Evolutionary conservation across 768 basidiomycete genomes (phyloP), one percentile per base, ranked within the genome.

Genomic region (Amanita rimosa): DNA sequence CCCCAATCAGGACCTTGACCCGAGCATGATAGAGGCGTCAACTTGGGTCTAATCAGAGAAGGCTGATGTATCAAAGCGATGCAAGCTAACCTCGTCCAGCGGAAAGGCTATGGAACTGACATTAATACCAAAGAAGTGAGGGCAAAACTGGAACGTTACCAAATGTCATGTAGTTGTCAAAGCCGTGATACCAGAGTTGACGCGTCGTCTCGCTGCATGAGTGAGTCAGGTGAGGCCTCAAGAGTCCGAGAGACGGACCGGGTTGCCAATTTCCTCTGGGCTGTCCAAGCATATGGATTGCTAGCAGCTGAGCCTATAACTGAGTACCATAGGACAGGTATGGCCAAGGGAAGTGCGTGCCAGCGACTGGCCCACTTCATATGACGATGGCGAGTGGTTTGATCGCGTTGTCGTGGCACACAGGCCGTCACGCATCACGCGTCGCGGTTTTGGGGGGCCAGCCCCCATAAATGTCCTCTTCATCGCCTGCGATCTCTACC

Each of bases 111-210:
- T 7, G 27, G 31, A 14, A 36, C 46, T 52, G 55, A 60, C 55
- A 60, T 42, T 48, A 54, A 43, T 52, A 46, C 50, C n/a, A 49
- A 50, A 38, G 26, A 49, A 22, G 37, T 44, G 26, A 44, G 39
- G 19, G 3, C 35, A 33, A 43, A 21, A 35, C 29, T 22, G 24
- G 34, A 14, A 10, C 57, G 17, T 56, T 54, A 89, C 88, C 93
- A 60, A 76, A 77, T 41, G 66, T 73, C 92, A 95, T 94, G 63
- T 96, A 96, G 57, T 78, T 81, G 57, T 88, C 64, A 58, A 83
- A 96, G 0, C 92, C 93, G 69, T 95, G 92, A 59, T 88, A 83
- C 85, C 89, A 96, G 4, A 95, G 67, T 47, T 84, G 78, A 38
- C 83, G 78, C 7, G 80, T 81, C 58, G 72, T 73, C 55, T 89